phyloP scores from a whole-genome alignment of 768 basidiomycete species.

The Mrakia blollopis region DNA sequence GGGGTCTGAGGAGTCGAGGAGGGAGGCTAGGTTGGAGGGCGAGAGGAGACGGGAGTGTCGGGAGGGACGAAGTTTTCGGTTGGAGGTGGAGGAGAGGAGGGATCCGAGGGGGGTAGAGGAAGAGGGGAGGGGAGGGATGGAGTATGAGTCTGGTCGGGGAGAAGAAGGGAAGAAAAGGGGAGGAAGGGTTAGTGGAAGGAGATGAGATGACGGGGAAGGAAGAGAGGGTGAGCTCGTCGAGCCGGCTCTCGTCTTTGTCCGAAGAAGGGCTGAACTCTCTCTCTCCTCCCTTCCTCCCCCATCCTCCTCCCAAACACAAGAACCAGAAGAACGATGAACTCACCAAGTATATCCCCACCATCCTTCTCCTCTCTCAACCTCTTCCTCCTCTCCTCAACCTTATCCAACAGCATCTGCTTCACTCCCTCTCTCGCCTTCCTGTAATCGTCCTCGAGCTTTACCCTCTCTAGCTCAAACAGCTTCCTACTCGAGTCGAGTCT shows the following conservation, averaged over 20 bases:
- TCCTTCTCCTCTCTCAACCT: conserved; percentile 50
- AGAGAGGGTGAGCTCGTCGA: conserved; percentile 10
- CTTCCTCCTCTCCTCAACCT: conserved; percentile 46
- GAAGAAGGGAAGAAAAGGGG: conserved; percentile 25
- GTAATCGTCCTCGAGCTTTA: conserved; percentile 48
- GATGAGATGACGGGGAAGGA: conserved; percentile 33
- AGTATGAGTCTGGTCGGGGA: conserved; percentile 27
- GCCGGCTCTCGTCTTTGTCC: background rate
- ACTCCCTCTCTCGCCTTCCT: conserved; percentile 46
- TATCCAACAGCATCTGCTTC: conserved; percentile 44
- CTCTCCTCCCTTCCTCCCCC: background rate
- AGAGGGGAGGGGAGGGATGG: conserved; percentile 12
- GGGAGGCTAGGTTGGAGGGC: conserved; percentile 1
- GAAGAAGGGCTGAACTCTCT: background rate
- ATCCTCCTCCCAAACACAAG: too few species aligned
- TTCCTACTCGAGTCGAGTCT: conserved; percentile 42
- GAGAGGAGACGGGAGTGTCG: background rate
- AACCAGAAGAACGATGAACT: conserved; percentile 32
- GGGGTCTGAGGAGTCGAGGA: background rate
- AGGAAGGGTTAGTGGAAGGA: conserved; percentile 17
- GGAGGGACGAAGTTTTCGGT: conserved; percentile 22
- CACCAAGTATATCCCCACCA: conserved; percentile 46
- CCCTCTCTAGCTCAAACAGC: conserved; percentile 47
- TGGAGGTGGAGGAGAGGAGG: background rate
- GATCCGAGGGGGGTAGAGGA: background rate